Conservation (phyloP, 352 stramenopile genomes). For the Thraustotheca clavata region DNA sequence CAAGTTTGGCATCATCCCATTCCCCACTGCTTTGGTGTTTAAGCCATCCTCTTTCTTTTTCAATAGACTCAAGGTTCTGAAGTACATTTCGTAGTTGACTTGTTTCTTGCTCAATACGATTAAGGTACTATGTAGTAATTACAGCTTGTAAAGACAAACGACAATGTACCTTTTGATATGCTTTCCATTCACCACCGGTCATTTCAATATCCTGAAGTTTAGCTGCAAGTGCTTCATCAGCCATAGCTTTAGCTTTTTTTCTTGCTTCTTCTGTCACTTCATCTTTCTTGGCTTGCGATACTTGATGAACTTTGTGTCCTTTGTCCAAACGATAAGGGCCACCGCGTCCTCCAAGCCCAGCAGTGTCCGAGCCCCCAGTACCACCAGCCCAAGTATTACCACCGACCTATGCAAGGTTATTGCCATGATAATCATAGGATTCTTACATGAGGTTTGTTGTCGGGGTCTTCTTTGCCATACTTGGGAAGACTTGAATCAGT, state of each 20-base stretch:
- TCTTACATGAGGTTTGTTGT: conserved; percentile 83
- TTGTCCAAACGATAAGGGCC: conserved; percentile 93
- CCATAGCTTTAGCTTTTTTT: conserved; percentile 56
- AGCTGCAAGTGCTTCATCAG: conserved; percentile 57
- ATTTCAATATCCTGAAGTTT: conserved; percentile 78
- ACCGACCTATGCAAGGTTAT: conserved; percentile 38
- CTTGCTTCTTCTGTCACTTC: conserved; percentile 83
- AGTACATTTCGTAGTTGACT: conserved; percentile 71
- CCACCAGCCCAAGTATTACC: conserved; percentile 93
- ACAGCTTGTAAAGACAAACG: background rate
- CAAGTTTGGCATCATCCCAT: conserved; percentile 91
- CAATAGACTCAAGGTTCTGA: conserved; percentile 69
- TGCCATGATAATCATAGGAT: background rate
- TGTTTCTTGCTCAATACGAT: conserved; percentile 66
- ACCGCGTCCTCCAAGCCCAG: conserved; percentile 86
- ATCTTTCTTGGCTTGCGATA: conserved; percentile 90
- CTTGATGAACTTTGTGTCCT: conserved; percentile 90
- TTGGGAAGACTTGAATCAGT: conserved; percentile 81
- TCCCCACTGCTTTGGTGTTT: conserved; percentile 91
- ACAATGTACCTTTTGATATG: conserved; percentile 46
- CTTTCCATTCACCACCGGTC: conserved; percentile 68
- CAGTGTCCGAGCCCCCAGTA: conserved; percentile 89
- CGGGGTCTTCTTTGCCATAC: conserved; percentile 89
- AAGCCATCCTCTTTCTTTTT: conserved; percentile 88
- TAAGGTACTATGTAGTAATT: conserved; percentile 32